Conservation (phyloP, 176 grass and related monocot genomes). For the Carex cristatella region DNA sequence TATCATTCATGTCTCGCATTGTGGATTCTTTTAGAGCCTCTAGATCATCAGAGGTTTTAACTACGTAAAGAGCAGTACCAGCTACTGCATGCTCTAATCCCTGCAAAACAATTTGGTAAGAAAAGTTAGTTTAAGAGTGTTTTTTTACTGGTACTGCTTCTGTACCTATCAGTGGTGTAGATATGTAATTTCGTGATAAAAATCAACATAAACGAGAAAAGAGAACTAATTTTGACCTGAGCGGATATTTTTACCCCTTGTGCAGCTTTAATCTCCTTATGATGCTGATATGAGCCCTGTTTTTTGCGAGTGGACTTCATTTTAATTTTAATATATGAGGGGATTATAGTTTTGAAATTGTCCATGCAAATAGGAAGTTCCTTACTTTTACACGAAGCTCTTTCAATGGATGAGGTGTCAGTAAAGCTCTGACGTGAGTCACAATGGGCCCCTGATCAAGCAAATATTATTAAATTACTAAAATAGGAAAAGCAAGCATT, state of each 20-base stretch:
- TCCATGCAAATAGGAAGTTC: constrained; percentile 15
- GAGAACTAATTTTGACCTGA: constrained; percentile 41
- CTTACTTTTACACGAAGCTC: constrained; percentile 89
- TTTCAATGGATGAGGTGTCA: constrained; percentile 91
- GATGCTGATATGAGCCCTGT: constrained; percentile 77
- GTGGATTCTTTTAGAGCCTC: constrained; percentile 61
- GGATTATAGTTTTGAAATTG: neutral
- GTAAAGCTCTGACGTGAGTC: constrained; percentile 73
- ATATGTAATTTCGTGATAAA: neutral
- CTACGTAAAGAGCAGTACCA: constrained; percentile 75
- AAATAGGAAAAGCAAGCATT: constrained; percentile 4
- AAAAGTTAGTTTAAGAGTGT: neutral
- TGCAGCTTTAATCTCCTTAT: constrained; percentile 87
- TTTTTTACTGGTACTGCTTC: neutral
- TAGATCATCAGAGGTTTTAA: constrained; percentile 51
- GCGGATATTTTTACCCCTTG: constrained; percentile 94
- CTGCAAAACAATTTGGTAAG: constrained; percentile 28
- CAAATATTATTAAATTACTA: neutral
- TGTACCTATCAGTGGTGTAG: neutral
- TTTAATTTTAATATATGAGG: neutral
- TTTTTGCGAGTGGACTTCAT: neutral
- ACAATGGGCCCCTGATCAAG: constrained; percentile 61
- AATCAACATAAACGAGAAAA: neutral
- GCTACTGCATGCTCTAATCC: constrained; percentile 91
- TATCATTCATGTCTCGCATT: constrained; percentile 82